Conservation (phyloP, 2,329 filamentous ascomycete genomes). For the Aspergillus sojae region DNA sequence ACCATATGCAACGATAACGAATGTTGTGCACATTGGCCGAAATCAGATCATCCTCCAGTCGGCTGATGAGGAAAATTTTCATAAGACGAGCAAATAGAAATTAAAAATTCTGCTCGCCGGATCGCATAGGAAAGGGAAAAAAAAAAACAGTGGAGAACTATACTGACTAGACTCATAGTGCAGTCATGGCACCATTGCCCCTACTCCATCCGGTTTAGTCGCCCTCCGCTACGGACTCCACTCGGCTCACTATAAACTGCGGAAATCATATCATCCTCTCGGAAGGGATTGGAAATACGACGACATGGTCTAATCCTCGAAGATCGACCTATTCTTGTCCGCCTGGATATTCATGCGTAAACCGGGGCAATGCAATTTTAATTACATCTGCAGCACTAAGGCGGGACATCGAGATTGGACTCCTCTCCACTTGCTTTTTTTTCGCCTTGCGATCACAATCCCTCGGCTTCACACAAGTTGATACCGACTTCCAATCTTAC, state of each 20-base stretch:
- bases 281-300: background rate
- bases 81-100: slow-evolving; percentile 1
- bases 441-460: background rate
- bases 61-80: slow-evolving; percentile 4
- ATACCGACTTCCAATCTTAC: background rate
- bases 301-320: background rate
- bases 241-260: background rate
- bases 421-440: background rate
- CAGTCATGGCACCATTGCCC: background rate
- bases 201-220: background rate
- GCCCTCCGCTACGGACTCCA: background rate
- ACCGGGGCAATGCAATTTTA: background rate
- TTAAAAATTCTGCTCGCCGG: background rate
- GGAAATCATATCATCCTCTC: slow-evolving; percentile 1
- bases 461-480: background rate
- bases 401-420: background rate
- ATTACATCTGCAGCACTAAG: slow-evolving; percentile 2
- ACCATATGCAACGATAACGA: background rate
- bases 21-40: slow-evolving; percentile 1
- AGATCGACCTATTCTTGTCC: background rate
- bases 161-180: background rate
- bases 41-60: background rate
- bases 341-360: background rate
- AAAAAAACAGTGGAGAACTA: background rate
- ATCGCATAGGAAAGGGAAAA: background rate